Percentiles rank a stretch among this genome's conserved stretches.
Evolutionary conservation across 2,329 filamentous ascomycete species (phyloP).

Genomic region (Hypoxylon rubiginosum): DNA sequence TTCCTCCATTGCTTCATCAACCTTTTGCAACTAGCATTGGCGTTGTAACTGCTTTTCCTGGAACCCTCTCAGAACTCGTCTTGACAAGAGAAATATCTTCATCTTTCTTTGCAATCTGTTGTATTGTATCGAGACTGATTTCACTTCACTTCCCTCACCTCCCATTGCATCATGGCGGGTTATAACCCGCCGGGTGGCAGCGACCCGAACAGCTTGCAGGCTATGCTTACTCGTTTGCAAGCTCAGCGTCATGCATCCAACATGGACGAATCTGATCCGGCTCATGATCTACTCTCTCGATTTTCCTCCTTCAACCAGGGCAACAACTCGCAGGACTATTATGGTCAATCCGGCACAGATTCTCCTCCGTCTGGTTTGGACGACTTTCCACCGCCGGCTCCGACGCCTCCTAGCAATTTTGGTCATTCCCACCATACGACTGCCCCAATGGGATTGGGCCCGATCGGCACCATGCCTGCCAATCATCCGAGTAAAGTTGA

Average conservation of each 20-base stretch:
- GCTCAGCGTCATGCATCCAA: constrained; percentile 46
- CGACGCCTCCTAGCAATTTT: constrained; percentile 59
- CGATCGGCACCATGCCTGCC: constrained; percentile 62
- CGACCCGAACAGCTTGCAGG: constrained; percentile 55
- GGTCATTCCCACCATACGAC: constrained; percentile 57
- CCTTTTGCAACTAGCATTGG: background rate
- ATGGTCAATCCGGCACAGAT: constrained; percentile 47
- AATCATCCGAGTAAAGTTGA: constrained; percentile 54
- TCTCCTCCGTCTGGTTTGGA: constrained; percentile 49
- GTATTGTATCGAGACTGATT: constrained; percentile 22
- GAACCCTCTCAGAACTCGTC: background rate
- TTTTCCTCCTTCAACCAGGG: constrained; percentile 51
- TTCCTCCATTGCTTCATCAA: background rate
- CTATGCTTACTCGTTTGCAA: constrained; percentile 58
- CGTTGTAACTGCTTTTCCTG: background rate
- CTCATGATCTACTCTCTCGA: constrained; percentile 52
- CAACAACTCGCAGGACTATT: constrained; percentile 48
- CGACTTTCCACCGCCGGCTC: constrained; percentile 59
- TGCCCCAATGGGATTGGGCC: constrained; percentile 61
- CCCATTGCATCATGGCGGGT: constrained; percentile 52
- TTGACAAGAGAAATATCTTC: constrained; percentile 11
- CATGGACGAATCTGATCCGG: constrained; percentile 44
- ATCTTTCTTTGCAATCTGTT: background rate
- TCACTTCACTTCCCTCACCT: constrained; percentile 26
- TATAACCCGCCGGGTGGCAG: constrained; percentile 52